phyloP scores from a whole-genome alignment of 2,329 filamentous ascomycete genomes.

The Dactylellina haptotyla region DNA sequence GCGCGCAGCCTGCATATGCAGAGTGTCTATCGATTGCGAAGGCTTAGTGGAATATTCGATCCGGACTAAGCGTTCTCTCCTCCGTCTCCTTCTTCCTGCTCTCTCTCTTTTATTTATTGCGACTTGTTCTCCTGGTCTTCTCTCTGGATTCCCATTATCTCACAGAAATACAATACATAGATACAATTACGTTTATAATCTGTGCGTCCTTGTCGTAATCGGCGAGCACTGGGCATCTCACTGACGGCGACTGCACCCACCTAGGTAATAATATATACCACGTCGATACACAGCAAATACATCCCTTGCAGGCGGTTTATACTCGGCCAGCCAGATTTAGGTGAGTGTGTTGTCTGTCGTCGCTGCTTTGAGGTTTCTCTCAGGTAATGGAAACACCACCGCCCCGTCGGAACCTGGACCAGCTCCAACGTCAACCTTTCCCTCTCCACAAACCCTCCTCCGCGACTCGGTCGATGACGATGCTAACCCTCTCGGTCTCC shows the following conservation, averaged over 20 bases:
- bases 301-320: too few species aligned
- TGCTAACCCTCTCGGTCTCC: background rate
- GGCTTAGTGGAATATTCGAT: background rate
- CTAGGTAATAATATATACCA: background rate
- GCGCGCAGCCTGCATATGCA: slow-evolving; percentile 8
- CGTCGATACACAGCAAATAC: too few species aligned
- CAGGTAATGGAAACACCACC: slow-evolving; percentile 29
- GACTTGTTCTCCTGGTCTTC: background rate
- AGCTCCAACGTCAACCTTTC: slow-evolving; percentile 42
- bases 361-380: slow-evolving; percentile 40
- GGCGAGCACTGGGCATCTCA: background rate
- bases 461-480: background rate
- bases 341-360: slow-evolving; percentile 27
- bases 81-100: slow-evolving; percentile 7
- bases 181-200: slow-evolving; percentile 5
- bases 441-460: slow-evolving; percentile 9
- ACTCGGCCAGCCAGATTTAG: background rate
- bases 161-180: background rate
- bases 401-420: slow-evolving; percentile 15
- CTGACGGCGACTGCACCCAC: background rate
- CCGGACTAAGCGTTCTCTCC: background rate
- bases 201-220: background rate
- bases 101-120: background rate
- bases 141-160: slow-evolving; percentile 18
- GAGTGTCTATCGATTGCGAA: slow-evolving; percentile 6